Base-by-base conservation (phyloP, 106 monocot genomes). In the Triglochin maritima region DNA sequence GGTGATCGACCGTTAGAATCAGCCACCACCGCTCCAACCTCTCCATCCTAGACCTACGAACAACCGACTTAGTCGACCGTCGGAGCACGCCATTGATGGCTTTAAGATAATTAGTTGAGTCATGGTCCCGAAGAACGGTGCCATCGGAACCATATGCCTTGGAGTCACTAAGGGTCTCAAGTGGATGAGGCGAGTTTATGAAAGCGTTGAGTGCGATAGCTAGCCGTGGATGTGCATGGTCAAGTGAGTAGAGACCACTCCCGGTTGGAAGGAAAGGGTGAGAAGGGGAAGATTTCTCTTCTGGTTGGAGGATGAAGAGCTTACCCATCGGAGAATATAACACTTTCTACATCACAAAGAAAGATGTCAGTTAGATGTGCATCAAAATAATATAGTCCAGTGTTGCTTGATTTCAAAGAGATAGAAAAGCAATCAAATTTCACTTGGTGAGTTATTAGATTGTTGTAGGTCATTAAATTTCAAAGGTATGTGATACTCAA, bases 91-190 rank as follows among this genome's bases (percentile, higher is more conserved):
- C 73, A 55, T 81, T 79, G 9, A 94, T 55, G 44, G 94, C 86
- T 59, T 78, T 79, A 47, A 87, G 72, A 65, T 94, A 94, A 69
- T 84, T 89, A 75, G 75, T 63, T 6, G 84, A 89, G 42, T 89
- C 94, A 49, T 94, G 94, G 77, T 94, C 94, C 2, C 94, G 84
- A 7, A 87, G 82, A 17, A 94, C 87, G 8, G 89, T 79, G 13
- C 94, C 94, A 3, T 82, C 94, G 0, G 89, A 82, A 7, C 94
- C 89, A 44, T 94, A 94, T 3, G 94, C 94, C 6, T 62, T 77
- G 12, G 65, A 82, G 17, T 85, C 77, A 61, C 87, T 94, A 4
- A 94, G 76, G 0, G 84, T 94, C 69, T 89, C 84, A 0, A 94
- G 80, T 2, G 94, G 94, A 66, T 94, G 94, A 0, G 94, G 94